Percentiles rank a stretch among this genome's conserved stretches.
These are phyloP conservation scores for Lichtheimia corymbifera DNA, from an alignment of 371 early-diverging fungal species.

Conservation along the genomic window DNA sequence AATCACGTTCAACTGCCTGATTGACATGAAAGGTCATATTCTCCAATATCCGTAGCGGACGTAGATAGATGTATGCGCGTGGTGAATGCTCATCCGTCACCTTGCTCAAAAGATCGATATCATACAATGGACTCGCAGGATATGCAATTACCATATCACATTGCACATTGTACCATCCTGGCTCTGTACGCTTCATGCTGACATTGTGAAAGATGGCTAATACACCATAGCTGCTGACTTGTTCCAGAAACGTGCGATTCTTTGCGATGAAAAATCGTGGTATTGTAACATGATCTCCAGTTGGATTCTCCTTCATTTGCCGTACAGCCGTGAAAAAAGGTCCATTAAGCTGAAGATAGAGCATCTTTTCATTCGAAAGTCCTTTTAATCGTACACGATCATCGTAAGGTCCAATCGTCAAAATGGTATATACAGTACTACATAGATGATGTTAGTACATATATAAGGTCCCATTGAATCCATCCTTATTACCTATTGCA, in stretches of 20 bases:
- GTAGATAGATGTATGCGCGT: constrained; percentile 40
- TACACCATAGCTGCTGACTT: constrained; percentile 36
- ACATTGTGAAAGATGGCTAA: constrained; percentile 45
- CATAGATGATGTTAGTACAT: background rate
- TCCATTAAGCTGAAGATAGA: constrained; percentile 42
- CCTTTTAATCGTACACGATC: constrained; percentile 33
- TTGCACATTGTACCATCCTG: constrained; percentile 30
- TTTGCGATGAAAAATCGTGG: constrained; percentile 52
- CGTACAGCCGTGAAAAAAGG: constrained; percentile 46
- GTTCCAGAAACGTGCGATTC: constrained; percentile 41
- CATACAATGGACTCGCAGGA: constrained; percentile 38
- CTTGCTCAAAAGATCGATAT: constrained; percentile 39
- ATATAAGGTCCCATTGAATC: too few species aligned
- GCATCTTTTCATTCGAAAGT: constrained; percentile 29
- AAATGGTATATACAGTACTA: constrained; percentile 45
- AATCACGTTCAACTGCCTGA: constrained; percentile 41
- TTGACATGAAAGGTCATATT: constrained; percentile 37
- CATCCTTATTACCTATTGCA: constrained; percentile 7
- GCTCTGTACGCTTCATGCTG: constrained; percentile 21
- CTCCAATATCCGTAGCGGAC: constrained; percentile 38
- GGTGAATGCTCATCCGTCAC: constrained; percentile 46
- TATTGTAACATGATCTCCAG: constrained; percentile 21
- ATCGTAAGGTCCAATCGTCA: constrained; percentile 43
- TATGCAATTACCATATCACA: constrained; percentile 46
- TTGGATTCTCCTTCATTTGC: constrained; percentile 31